phyloP scores from a whole-genome alignment of 73 alveolate genomes.

The Paramecium sonneborni region DNA sequence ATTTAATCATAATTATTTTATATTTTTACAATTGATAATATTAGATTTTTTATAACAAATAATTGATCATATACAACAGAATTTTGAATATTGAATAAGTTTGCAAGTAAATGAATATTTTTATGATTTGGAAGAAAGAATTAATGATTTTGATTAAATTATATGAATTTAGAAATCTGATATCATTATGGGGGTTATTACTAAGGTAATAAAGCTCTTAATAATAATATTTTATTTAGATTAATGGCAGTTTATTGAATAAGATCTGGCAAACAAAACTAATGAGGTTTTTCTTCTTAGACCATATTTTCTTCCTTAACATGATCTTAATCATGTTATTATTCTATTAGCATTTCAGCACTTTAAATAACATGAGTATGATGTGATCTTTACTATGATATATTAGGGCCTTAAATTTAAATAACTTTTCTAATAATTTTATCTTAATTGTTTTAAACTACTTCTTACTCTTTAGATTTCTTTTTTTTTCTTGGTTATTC shows the following conservation, averaged over 20 bases:
- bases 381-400: neutral
- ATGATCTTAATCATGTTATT: neutral
- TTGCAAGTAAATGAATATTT: too few species aligned
- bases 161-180: neutral
- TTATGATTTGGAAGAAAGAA: too few species aligned
- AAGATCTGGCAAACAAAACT: neutral
- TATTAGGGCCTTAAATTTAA: neutral
- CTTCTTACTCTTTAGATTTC: slow-evolving; percentile 5
- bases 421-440: slow-evolving; percentile 8
- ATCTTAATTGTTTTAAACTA: neutral
- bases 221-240: neutral
- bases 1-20: neutral
- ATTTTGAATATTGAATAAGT: too few species aligned
- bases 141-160: too few species aligned
- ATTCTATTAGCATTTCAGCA: slow-evolving; percentile 31
- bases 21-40: too few species aligned
- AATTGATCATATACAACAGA: too few species aligned
- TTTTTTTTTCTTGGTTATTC: neutral
- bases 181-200: neutral
- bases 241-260: neutral
- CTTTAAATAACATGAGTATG: slow-evolving; percentile 8
- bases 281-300: neutral
- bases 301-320: neutral
- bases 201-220: neutral
- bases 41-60: too few species aligned